Base-by-base conservation (phyloP, 306 rosid species). In the Phaseolus lunatus region DNA sequence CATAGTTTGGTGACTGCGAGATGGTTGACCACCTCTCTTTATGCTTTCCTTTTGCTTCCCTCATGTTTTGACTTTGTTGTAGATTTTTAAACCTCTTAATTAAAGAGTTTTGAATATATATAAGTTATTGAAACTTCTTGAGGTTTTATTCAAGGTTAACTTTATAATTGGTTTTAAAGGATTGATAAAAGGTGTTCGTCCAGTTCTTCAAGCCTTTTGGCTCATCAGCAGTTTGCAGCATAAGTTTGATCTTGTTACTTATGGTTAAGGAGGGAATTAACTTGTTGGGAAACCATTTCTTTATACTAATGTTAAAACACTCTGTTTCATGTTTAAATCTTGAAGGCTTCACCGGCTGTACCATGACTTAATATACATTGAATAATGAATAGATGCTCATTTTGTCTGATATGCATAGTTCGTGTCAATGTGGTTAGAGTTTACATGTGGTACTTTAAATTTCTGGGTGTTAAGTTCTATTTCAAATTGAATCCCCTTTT, bases 151-250 rank as follows among this genome's bases (percentile, higher is more conserved):
- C 69, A 27, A 53, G 62, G 11, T 15, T 65, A 43, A 52, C 33
- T 57, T 70, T 37, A n/a, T 48, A 37, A 16, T 79, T 50, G 26
- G 53, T 31, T 54, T 24, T 23, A 59, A 79, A 59, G 16, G 63
- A 57, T 61, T 12, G 12, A 50, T n/a, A 14, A 62, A 71, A 54
- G 53, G 54, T 45, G 59, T n/a, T 7, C 58, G 50, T 69, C 39
- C 52, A 76, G 62, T 62, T 70, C 47, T 73, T 67, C 67, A 61
- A 61, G 81, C 47, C 37, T 67, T 15, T 57, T 66, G 75, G 47
- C 56, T 53, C 43, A 44, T 62, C 31, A 33, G 57, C 20, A 50
- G 31, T 41, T 1, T 39, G 41, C 49, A 53, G 44, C 43, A 50
- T 27, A 72, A 54, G 33, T 77, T 29, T 57, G 59, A 27, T 48